Base-by-base conservation (phyloP, 2,329 filamentous ascomycete genomes). In the Myriosclerotinia duriaeana region DNA sequence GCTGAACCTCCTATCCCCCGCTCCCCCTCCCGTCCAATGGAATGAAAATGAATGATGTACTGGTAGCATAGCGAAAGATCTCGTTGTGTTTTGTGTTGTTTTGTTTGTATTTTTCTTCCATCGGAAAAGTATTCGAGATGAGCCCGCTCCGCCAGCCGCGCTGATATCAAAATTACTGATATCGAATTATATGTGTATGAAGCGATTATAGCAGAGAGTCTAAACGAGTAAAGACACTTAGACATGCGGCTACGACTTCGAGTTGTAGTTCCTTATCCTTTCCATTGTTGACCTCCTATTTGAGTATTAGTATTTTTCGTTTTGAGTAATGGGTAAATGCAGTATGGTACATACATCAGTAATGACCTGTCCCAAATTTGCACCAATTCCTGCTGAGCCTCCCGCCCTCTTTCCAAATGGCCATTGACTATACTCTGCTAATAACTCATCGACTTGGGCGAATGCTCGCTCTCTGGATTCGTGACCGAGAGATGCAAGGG, bases 371-470 rank as follows among this genome's bases (percentile, higher is more conserved):
- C 92, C 91, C 76, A 99, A 79, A 77, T 99, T 99, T 71, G 94
- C 93, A 58, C 93, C 95, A 65, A 98, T 93, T 42, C 93, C 93
- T 71, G 92, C 86, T 48, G 80, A 87, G 44, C 92, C 90, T 53
- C 86, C 87, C 5, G 85, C 76, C 79, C 93, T 90, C 80, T 89
- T 90, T 64, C 89, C 93, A 80, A 99, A 99, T 0, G 95, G 95
- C 89, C 90, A 99, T 81, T 98, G 95, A 75, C 92, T 96, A 80
- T 97, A 99, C 77, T 98, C 94, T 53, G 92, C 92, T 67, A 99
- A 82, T 71, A 99, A 81, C 80, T 98, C 95, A 78, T 99, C 95
- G 22, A 97, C 96, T 82, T 98, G 94, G 52, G 93, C 92, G 79
- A 98, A 99, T 5, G 95, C 94, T 72, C 94, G 85, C 80, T 99